These are phyloP conservation scores for Oryza brachyantha DNA, from an alignment of 176 grass and related monocot species.

Conservation along the genomic window DNA sequence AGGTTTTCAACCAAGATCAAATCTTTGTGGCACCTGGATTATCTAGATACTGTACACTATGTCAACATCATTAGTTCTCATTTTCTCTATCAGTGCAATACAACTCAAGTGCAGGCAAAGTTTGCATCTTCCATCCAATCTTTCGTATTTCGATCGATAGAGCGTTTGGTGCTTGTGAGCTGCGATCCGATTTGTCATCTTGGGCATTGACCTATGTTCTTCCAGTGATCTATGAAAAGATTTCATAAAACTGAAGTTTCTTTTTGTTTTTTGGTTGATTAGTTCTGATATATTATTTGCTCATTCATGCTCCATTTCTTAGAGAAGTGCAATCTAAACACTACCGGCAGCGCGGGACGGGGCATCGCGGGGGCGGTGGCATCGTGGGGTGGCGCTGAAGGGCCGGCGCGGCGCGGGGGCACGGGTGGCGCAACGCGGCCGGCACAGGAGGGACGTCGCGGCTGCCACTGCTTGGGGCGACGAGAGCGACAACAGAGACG, in stretches of 20 bases:
- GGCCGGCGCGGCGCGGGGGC: too few species aligned
- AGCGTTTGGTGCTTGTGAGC: neutral
- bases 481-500: too few species aligned
- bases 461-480: too few species aligned
- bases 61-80: neutral
- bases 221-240: neutral
- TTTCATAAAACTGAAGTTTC: neutral
- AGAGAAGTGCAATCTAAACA: slow-evolving; percentile 11
- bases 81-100: neutral
- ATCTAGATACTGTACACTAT: neutral
- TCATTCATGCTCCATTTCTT: slow-evolving; percentile 1
- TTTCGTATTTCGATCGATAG: neutral
- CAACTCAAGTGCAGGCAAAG: neutral
- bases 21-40: slow-evolving; percentile 7
- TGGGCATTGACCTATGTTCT: neutral
- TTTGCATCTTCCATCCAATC: slow-evolving; percentile 11
- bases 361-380: too few species aligned
- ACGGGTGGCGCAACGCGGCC: too few species aligned
- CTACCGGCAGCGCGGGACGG: too few species aligned
- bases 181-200: neutral
- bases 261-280: neutral
- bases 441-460: too few species aligned
- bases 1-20: slow-evolving; percentile 6
- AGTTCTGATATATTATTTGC: neutral
- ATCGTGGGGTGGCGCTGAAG: too few species aligned